Evolutionary conservation across 2,329 filamentous ascomycete genomes (phyloP), one percentile per base, ranked within the genome.

Genomic region (Fusarium nygamai): DNA sequence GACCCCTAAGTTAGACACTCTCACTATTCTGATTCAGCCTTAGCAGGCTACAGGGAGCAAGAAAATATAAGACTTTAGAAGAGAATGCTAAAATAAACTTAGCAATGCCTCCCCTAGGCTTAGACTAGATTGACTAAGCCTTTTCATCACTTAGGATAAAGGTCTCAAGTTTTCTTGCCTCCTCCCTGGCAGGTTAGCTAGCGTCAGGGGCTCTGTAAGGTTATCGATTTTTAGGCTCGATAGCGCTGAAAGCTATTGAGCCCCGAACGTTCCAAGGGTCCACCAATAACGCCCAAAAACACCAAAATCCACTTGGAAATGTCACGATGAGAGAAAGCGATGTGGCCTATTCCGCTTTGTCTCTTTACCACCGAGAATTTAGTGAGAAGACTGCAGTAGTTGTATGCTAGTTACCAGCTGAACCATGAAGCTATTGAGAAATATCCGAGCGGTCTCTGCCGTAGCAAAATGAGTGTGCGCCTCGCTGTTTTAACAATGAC

Each of bases 171-270:
- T 4, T 34, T 17, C 14, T 34, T 34, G 14, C 6, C 33, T 33
- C 14, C 14, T n/a, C 31, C 33, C 6, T 17, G 33, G 16, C 14
- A 34, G 1, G 33, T 16, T 16, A 34, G 33, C 14, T 31, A 43
- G 53, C 16, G 36, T 22, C 27, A 33, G 53, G 53, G 38, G 27
- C 11, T 10, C 53, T 24, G 6, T 1, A 12, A 24, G 27, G 6
- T 44, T 57, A 57, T 44, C 22, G 38, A 44, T 43, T 33, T 56
- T 44, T 57, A 22, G 53, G 22, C 27, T 44, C 53, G 16, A 57
- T 57, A 57, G 53, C 22, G 36, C 12, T 44, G 22, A 10, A 29
- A n/a, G 29, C 38, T 57, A 57, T 57, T 57, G 53, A 57, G 38
- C 3, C 53, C 53, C 27, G 53, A 57, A 4, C 53, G 6, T n/a